phyloP scores from a whole-genome alignment of 2,329 filamentous ascomycete species.

The Thielaviopsis punctulata region DNA sequence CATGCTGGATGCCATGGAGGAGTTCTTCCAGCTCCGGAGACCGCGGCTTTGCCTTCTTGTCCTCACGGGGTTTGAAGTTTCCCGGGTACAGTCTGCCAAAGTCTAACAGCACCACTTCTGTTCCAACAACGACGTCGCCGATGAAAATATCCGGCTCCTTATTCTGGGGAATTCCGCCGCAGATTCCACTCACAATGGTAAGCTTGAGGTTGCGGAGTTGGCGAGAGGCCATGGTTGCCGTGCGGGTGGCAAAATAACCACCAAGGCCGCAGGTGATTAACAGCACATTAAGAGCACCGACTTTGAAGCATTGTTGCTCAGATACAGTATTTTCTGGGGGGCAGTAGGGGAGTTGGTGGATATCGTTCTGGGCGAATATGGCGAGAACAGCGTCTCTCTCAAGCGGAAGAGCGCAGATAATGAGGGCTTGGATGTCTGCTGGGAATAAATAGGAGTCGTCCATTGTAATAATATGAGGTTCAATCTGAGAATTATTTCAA shows the following conservation, averaged over 20 bases:
- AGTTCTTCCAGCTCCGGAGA: not conserved
- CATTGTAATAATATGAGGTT: no score
- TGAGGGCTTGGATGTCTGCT: not conserved
- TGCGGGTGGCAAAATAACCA: not conserved
- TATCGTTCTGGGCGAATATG: not conserved
- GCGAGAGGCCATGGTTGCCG: not conserved
- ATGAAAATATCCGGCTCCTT: not conserved
- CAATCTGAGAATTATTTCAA: no score
- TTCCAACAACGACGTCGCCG: not conserved
- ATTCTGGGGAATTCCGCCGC: not conserved
- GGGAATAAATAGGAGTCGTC: no score
- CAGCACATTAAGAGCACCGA: not conserved
- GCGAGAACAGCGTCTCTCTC: not conserved
- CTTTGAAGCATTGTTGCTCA: not conserved
- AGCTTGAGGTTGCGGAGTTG: not conserved
- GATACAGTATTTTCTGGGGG: not conserved
- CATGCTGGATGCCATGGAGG: not conserved
- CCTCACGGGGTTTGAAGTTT: not conserved
- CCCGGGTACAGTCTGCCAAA: not conserved
- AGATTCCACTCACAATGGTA: not conserved
- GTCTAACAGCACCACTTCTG: not conserved
- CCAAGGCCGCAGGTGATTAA: not conserved
- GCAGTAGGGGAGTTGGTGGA: not conserved
- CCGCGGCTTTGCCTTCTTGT: not conserved
- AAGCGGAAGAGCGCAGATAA: not conserved